phyloP scores from a whole-genome alignment of 805 yeast genomes.

The Barnettozyma californica region DNA sequence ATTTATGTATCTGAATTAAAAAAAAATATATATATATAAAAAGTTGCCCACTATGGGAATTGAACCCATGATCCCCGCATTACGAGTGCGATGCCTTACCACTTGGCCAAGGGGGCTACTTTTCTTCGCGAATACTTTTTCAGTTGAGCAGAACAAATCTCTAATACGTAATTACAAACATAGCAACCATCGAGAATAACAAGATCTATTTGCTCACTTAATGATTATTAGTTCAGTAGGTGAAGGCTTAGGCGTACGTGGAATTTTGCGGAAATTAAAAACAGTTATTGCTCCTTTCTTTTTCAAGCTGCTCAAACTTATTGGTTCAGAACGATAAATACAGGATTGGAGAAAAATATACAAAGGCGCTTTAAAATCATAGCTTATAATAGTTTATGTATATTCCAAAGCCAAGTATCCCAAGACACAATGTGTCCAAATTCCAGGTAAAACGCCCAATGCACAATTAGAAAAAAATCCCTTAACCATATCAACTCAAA shows the following conservation, averaged over 20 bases:
- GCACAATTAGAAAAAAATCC: background rate
- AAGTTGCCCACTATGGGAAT: slow-evolving; percentile 47
- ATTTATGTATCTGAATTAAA: too few species aligned
- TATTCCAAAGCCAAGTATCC: background rate
- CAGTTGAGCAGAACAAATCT: background rate
- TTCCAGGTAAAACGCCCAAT: background rate
- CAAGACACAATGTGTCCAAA: background rate
- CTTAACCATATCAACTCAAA: background rate
- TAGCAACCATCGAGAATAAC: too few species aligned
- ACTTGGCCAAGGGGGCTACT: slow-evolving; percentile 47
- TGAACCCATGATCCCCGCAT: slow-evolving; percentile 55
- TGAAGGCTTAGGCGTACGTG: too few species aligned
- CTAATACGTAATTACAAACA: too few species aligned
- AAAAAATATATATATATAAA: too few species aligned
- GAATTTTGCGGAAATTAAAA: too few species aligned
- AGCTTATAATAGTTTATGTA: background rate
- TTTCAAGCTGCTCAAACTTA: too few species aligned
- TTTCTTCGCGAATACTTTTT: background rate
- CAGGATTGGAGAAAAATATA: too few species aligned
- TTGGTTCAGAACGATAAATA: too few species aligned
- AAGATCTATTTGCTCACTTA: too few species aligned
- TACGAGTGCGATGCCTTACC: slow-evolving; percentile 56
- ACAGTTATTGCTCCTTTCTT: too few species aligned
- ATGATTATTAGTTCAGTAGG: too few species aligned
- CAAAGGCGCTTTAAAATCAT: background rate